phyloP scores from a whole-genome alignment of 2,329 filamentous ascomycete genomes.

The Coleophoma crateriformis region DNA sequence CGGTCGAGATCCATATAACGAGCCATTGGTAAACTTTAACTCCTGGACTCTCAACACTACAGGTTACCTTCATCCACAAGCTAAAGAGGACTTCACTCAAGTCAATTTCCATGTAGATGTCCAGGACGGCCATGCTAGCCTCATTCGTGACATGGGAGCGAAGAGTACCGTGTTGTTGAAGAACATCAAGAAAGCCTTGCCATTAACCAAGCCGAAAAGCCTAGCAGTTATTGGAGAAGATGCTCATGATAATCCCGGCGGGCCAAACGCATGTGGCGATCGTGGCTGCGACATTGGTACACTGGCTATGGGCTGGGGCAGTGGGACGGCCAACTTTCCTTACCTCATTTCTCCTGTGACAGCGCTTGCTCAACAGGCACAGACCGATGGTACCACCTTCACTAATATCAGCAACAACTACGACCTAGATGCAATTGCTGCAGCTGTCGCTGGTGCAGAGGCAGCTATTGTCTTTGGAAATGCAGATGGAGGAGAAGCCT shows the following conservation, averaged over 20 bases:
- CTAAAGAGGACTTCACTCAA: conserved; percentile 55
- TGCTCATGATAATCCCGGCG: conserved; percentile 67
- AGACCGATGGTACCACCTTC: conserved; percentile 51
- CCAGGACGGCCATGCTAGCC: conserved; percentile 62
- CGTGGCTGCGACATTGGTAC: conserved; percentile 50
- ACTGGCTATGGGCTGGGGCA: conserved; percentile 75
- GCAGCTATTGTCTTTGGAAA: conserved; percentile 87
- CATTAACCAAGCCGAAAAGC: conserved; percentile 69
- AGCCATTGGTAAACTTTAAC: conserved; percentile 71
- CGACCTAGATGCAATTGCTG: conserved; percentile 43
- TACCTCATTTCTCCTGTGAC: conserved; percentile 72
- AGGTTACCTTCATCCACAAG: conserved; percentile 61
- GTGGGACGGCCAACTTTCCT: conserved; percentile 66
- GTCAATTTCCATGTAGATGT: conserved; percentile 84
- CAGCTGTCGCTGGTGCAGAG: conserved; percentile 59
- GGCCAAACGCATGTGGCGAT: conserved; percentile 70
- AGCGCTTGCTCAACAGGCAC: conserved; percentile 59
- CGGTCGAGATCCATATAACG: conserved; percentile 31
- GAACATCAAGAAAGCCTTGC: conserved; percentile 66
- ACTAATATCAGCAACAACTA: conserved; percentile 66
- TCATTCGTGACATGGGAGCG: conserved; percentile 73
- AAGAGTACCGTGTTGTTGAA: conserved; percentile 86
- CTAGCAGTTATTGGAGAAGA: conserved; percentile 78
- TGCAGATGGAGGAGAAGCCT: conserved; percentile 79
- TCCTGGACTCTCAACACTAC: conserved; percentile 78